Base-by-base conservation (phyloP, 2,329 filamentous ascomycete species). In the Sphaerulina musiva region DNA sequence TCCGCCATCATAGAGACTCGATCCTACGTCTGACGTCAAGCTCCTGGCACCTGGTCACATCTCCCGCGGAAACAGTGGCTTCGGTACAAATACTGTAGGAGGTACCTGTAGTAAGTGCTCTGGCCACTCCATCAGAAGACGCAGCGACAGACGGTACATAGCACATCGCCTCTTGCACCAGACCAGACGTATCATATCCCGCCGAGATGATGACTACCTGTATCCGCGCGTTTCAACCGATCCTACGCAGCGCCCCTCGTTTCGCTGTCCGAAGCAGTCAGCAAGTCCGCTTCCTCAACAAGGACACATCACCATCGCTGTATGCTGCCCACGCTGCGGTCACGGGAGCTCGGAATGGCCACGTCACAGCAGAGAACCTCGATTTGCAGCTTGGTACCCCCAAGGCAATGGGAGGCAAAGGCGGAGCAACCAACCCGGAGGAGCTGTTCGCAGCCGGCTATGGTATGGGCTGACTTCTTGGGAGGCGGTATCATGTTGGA, bases 401-500 rank as follows among this genome's bases (percentile, higher is more conserved):
- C 7, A 59, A 55, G 36, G 45, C 49, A 47, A 38, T 59, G 31
- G 58, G 59, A 32, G 59, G 59, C 17, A 48, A 54, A 38, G 58
- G 56, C 54, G 51, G 52, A 6, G 76, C 75, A 74, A 75, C 74
- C 6, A 71, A 60, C 42, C 57, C 72, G 11, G 74, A 77, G 63
- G 74, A 77, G 57, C 70, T 77, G 1, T 76, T 76, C 55, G 73
- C 74, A 1, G 74, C 74, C 0, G 74, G 74, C 20, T 76, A 76
- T 55, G 75, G 74, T 26, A 44, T 20, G 40, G 14, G 5, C 40
- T 29, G 23, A 42, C 3, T n/a, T 4, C n/a, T 20, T 20, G 20
- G 20, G 20, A 8, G 23, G 23, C 14, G 7, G n/a, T n/a, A 43
- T 20, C 14, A 43, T 20, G 20, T 20, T 20, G 29, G 42, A 20